Conservation (phyloP, 441 rosid genomes). For the Erodium trifolium region DNA sequence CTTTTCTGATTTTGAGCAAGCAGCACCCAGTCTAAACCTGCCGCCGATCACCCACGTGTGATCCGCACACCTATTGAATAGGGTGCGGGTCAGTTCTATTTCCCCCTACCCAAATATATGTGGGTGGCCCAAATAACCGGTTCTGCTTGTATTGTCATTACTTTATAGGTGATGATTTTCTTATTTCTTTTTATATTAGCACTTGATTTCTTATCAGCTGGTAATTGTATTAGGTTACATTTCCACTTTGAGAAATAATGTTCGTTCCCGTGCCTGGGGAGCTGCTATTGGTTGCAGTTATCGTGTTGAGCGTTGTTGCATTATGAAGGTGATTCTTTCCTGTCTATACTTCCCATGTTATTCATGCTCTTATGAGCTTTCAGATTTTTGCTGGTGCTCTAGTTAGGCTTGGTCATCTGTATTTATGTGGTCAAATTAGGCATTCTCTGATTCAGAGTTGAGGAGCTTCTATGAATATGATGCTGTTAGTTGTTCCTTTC, state of each 20-base stretch:
- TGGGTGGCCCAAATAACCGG: not conserved
- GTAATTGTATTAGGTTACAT: constrained; percentile 55
- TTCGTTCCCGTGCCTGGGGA: constrained; percentile 99
- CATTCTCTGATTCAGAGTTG: not conserved
- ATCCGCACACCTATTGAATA: too few relatives aligned
- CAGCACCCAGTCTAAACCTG: too few relatives aligned
- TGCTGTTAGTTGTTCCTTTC: not conserved
- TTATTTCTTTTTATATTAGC: too few relatives aligned
- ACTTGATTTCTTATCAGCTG: constrained; percentile 2
- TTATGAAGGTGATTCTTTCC: constrained; percentile 58
- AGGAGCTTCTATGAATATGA: not conserved
- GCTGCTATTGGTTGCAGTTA: constrained; percentile 98
- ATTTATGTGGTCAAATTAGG: not conserved
- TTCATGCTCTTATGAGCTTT: not conserved
- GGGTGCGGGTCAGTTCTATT: too few relatives aligned
- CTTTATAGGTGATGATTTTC: constrained; percentile 1
- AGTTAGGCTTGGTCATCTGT: not conserved
- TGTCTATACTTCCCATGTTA: constrained; percentile 7
- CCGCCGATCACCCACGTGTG: too few relatives aligned
- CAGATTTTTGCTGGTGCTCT: not conserved
- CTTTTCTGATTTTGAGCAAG: too few relatives aligned
- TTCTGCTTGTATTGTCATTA: not conserved
- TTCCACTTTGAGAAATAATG: constrained; percentile 87
- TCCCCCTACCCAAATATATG: too few relatives aligned
- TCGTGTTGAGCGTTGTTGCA: constrained; percentile 89